Evolutionary conservation across 2,329 filamentous ascomycete species (phyloP).

Genomic region (Penicillium brevicompactum): DNA sequence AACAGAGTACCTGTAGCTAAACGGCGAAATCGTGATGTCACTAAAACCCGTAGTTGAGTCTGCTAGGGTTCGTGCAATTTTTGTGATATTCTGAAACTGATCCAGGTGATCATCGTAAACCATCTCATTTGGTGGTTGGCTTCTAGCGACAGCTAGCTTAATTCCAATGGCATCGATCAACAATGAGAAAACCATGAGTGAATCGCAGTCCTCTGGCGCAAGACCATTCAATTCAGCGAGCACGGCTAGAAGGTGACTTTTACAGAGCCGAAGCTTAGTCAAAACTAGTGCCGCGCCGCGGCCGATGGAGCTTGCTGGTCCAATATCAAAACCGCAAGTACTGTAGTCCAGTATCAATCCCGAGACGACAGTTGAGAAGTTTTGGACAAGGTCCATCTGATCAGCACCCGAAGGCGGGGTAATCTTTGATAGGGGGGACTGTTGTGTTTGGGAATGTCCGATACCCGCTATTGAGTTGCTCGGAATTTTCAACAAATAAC

Average conservation of each 20-base stretch:
- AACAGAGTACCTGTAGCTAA: not conserved
- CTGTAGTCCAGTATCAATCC: not conserved
- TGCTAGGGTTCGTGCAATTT: not conserved
- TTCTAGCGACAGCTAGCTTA: not conserved
- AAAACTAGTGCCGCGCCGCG: not conserved
- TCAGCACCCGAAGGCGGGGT: not conserved
- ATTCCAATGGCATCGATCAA: not conserved
- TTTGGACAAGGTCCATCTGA: not conserved
- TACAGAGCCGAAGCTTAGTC: not conserved
- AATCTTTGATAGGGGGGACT: not conserved
- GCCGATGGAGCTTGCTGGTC: not conserved
- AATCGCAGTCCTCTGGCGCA: constrained; percentile 1
- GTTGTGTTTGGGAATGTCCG: not conserved
- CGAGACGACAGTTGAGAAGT: not conserved
- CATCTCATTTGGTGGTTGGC: not conserved
- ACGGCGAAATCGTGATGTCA: not conserved
- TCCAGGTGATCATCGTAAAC: constrained; percentile 1
- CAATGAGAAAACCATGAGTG: not conserved
- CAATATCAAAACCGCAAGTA: not conserved
- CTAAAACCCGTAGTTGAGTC: not conserved
- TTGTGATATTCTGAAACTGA: not conserved
- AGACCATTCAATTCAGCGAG: not conserved
- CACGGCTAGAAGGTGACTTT: not conserved
- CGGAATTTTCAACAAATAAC: not conserved
- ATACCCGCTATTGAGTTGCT: not conserved